phyloP scores from a whole-genome alignment of 192 early-diverging fungal genomes.

The Coemansia sp. region DNA sequence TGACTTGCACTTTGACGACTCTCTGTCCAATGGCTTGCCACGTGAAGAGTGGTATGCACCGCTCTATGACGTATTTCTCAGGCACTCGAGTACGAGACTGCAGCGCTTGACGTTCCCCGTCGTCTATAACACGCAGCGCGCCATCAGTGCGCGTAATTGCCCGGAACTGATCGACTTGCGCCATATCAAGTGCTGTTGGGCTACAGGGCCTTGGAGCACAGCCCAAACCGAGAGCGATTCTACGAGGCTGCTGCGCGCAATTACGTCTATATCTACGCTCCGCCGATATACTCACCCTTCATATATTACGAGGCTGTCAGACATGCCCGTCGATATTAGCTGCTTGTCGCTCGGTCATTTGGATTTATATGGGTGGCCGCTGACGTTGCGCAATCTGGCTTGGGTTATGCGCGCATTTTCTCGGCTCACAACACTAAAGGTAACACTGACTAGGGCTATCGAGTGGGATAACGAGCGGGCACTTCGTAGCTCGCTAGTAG shows the following conservation, averaged over 20 bases:
- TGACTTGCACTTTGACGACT: slow-evolving; percentile 48
- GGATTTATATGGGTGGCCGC: slow-evolving; percentile 47
- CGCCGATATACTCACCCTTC: slow-evolving; percentile 42
- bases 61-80: slow-evolving; percentile 40
- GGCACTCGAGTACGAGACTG: slow-evolving; percentile 16
- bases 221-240: slow-evolving; percentile 34
- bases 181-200: slow-evolving; percentile 54
- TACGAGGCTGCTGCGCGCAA: slow-evolving; percentile 33
- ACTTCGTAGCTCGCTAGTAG: neutral
- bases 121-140: slow-evolving; percentile 48
- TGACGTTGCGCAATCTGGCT: slow-evolving; percentile 22
- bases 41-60: slow-evolving; percentile 50
- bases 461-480: neutral
- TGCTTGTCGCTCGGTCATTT: slow-evolving; percentile 15
- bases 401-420: slow-evolving; percentile 30
- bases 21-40: slow-evolving; percentile 23
- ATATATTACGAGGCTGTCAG: slow-evolving; percentile 38
- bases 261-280: slow-evolving; percentile 34
- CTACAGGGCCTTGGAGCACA: slow-evolving; percentile 28
- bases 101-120: slow-evolving; percentile 43
- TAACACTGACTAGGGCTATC: slow-evolving; percentile 15
- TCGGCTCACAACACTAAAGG: slow-evolving; percentile 9
- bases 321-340: slow-evolving; percentile 14
- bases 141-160: slow-evolving; percentile 30
- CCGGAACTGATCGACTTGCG: slow-evolving; percentile 31